phyloP scores from a whole-genome alignment of 352 stramenopile genomes.

The Globisporangium ultimum region DNA sequence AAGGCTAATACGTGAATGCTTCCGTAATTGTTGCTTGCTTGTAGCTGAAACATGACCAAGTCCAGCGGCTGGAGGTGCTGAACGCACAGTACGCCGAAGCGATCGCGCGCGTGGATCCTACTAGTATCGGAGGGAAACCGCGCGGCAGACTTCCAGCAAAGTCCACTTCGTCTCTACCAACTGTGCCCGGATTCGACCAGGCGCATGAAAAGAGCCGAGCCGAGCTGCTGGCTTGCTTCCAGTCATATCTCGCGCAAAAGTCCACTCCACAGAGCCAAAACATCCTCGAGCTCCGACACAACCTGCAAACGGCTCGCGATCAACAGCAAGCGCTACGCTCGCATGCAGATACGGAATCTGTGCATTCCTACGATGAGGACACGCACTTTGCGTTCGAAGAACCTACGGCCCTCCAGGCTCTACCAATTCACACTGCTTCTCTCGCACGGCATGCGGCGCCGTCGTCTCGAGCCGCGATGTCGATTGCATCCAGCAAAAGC shows the following conservation, averaged over 20 bases:
- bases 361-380: background rate
- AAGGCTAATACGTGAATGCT: background rate
- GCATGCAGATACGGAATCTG: background rate
- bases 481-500: slow-evolving; percentile 26
- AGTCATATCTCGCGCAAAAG: slow-evolving; percentile 6
- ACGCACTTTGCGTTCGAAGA: slow-evolving; percentile 8
- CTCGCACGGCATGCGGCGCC: too few relatives aligned
- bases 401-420: background rate
- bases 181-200: background rate
- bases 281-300: background rate
- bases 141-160: background rate
- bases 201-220: slow-evolving; percentile 8
- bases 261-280: background rate
- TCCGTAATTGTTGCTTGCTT: background rate
- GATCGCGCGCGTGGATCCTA: background rate
- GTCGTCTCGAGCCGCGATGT: slow-evolving; percentile 6
- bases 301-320: background rate
- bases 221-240: slow-evolving; percentile 4
- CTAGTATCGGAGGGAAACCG: background rate
- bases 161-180: background rate
- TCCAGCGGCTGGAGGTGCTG: slow-evolving; percentile 1
- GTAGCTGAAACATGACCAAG: slow-evolving; percentile 10
- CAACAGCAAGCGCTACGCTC: background rate
- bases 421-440: background rate
- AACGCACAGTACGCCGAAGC: slow-evolving; percentile 7